Evolutionary conservation across 352 stramenopile species (phyloP).

Genomic region (Globisporangium polare): DNA sequence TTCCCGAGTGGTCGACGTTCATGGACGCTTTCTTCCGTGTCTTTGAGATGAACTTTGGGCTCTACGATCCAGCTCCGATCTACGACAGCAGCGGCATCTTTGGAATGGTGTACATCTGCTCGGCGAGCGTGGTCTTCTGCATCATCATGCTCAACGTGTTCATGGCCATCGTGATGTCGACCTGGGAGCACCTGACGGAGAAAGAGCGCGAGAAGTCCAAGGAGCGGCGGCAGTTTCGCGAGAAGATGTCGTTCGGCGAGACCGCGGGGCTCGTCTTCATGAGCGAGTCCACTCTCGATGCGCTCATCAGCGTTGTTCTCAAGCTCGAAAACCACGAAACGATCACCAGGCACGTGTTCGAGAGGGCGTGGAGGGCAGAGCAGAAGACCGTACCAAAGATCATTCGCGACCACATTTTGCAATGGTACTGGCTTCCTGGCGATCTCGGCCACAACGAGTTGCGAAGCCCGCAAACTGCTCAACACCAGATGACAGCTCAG

Average conservation of each 20-base stretch:
- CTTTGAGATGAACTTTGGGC: slow-evolving; percentile 71
- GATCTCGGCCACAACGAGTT: background rate
- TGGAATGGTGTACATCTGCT: slow-evolving; percentile 66
- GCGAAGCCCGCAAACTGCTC: background rate
- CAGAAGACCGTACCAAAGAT: slow-evolving; percentile 1
- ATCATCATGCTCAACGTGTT: slow-evolving; percentile 83
- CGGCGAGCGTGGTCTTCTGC: slow-evolving; percentile 60
- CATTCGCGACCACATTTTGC: slow-evolving; percentile 4
- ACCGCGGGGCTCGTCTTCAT: slow-evolving; percentile 36
- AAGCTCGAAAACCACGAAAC: slow-evolving; percentile 27
- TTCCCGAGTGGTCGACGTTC: slow-evolving; percentile 63
- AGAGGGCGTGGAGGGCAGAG: slow-evolving; percentile 2
- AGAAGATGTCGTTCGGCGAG: slow-evolving; percentile 33
- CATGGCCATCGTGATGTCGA: slow-evolving; percentile 76
- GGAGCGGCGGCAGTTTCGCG: slow-evolving; percentile 41
- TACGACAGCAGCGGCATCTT: slow-evolving; percentile 57
- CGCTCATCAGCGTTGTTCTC: slow-evolving; percentile 40
- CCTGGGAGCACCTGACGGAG: slow-evolving; percentile 57
- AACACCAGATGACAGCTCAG: background rate
- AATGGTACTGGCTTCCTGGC: slow-evolving; percentile 12
- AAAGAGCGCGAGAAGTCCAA: slow-evolving; percentile 42
- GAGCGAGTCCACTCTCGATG: slow-evolving; percentile 42
- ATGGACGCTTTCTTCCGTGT: slow-evolving; percentile 51
- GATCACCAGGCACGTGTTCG: slow-evolving; percentile 34
- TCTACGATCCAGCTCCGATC: slow-evolving; percentile 65